Conservation (phyloP, 148 eudicot species). For the Rhododendron vialii region DNA sequence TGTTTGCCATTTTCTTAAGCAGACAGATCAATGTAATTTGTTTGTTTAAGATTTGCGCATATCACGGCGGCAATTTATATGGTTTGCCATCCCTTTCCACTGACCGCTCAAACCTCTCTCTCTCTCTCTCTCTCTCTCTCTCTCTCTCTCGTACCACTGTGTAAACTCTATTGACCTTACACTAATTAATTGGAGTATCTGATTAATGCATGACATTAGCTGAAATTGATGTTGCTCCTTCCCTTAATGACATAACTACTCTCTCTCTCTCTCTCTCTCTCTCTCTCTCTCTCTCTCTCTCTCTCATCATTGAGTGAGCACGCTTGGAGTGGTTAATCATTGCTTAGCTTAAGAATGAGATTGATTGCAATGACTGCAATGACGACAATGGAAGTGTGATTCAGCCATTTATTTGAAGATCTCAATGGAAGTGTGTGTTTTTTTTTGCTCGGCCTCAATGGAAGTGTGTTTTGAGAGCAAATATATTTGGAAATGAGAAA, state of each 20-base stretch:
- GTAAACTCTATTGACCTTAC: neutral
- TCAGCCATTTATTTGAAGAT: too few relatives aligned
- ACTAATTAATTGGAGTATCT: neutral
- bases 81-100: neutral
- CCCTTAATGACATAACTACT: neutral
- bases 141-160: neutral
- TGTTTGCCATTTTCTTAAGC: too few relatives aligned
- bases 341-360: neutral
- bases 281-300: too few relatives aligned
- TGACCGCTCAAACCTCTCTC: neutral
- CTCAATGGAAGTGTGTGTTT: too few relatives aligned
- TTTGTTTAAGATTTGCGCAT: neutral
- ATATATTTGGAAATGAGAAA: too few relatives aligned
- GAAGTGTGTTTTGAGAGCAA: too few relatives aligned
- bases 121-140: conserved; percentile 4
- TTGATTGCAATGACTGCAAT: too few relatives aligned
- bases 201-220: neutral
- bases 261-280: too few relatives aligned
- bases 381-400: too few relatives aligned
- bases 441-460: too few relatives aligned
- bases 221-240: conserved; percentile 5
- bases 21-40: too few relatives aligned
- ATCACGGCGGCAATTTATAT: neutral
- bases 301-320: neutral
- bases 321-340: neutral